These are phyloP conservation scores for Paraleonurus japonicus DNA, from an alignment of 257 asterid genomes.

Conservation along the genomic window DNA sequence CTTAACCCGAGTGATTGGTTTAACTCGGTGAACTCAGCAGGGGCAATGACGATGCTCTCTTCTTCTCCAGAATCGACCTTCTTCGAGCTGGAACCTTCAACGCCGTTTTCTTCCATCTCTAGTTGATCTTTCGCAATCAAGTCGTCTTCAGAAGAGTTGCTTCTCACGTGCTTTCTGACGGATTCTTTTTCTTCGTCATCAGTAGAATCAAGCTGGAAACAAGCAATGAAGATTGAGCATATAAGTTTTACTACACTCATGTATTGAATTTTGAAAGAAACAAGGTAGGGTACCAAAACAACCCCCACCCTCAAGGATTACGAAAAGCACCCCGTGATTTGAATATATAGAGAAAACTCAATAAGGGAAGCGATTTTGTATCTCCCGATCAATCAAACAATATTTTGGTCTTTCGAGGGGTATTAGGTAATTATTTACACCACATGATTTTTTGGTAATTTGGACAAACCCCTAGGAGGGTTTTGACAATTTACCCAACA, in stretches of 20 bases:
- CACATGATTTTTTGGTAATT: neutral
- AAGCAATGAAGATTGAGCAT: slow-evolving; percentile 24
- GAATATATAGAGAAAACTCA: neutral
- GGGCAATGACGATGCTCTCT: slow-evolving; percentile 2
- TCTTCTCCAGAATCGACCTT: slow-evolving; percentile 29
- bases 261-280: neutral
- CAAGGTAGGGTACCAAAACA: neutral
- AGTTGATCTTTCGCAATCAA: slow-evolving; percentile 33
- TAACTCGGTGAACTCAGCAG: slow-evolving; percentile 26
- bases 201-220: slow-evolving; percentile 54
- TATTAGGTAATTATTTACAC: neutral
- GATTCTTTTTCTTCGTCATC: slow-evolving; percentile 63
- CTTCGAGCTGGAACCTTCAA: slow-evolving; percentile 20
- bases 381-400: neutral
- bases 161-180: slow-evolving; percentile 46
- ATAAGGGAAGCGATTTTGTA: neutral
- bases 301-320: neutral
- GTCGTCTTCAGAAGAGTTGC: slow-evolving; percentile 70
- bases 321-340: neutral
- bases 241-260: neutral
- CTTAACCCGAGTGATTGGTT: slow-evolving; percentile 25
- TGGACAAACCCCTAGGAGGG: neutral
- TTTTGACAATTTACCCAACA: neutral
- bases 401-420: too few species aligned
- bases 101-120: slow-evolving; percentile 35